Evolutionary conservation across 306 rosid species (phyloP), one percentile per base, ranked within the genome.

Genomic region (Hippophae rhamnoides): DNA sequence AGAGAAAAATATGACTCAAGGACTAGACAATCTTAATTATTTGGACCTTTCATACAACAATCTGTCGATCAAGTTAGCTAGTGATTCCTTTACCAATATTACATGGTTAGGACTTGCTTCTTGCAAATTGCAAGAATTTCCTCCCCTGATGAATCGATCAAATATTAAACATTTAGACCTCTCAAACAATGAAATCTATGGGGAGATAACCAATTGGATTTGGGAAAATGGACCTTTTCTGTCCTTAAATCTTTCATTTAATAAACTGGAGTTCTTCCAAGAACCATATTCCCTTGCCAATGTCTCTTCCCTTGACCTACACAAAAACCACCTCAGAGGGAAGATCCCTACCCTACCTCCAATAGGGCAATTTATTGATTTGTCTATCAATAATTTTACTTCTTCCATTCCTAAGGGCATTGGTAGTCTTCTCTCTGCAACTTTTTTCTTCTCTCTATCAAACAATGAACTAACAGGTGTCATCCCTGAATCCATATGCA

Each of bases 291-390:
- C 18, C 11, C n/a, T 11, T 56, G 8, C 25, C 26, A 2, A 0
- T 0, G 10, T 80, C 57, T 0, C 0, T 2, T 0, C 26, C 2
- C 60, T 84, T 47, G 86, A 80, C 65, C 79, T 84, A 6, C 82
- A 69, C 56, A 42, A 55, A 5, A 83, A 83, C 69, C 51, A 45
- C 2, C 70, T 83, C 8, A 68, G 53, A 13, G 84, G 84, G 3
- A 14, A 55, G 27, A 8, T 83, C 43, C 62, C 78, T 1, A 1
- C 42, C 8, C 13, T 69, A 9, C 75, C 67, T 6, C 11, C 3
- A 13, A 0, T 0, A 3, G 14, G 7, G 14, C 0, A 0, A 5
- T 83, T 74, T 62, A 31, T 80, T 61, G 89, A 75, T 45, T 76
- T 45, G 57, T 83, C 89, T 0, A 0, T 0, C 0, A 84, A 80